Evolutionary conservation across 2,329 filamentous ascomycete genomes (phyloP).

Genomic region (Teratosphaeria zuluensis): DNA sequence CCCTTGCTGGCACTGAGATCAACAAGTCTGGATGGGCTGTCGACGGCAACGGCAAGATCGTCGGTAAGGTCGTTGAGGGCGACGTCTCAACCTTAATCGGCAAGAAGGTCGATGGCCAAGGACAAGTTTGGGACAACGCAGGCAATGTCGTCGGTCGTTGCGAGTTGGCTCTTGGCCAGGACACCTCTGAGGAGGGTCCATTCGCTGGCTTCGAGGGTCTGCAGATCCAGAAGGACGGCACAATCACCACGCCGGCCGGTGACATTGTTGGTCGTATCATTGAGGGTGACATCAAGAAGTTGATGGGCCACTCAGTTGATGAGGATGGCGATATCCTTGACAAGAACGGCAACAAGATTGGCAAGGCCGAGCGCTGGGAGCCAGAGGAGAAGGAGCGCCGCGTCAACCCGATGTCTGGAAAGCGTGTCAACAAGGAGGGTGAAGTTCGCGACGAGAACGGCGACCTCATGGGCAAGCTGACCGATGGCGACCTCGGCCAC

Average conservation of each 20-base stretch:
- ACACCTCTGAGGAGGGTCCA: conserved; percentile 40
- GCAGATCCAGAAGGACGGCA: conserved; percentile 48
- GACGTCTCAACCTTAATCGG: conserved; percentile 48
- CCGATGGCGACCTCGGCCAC: conserved; percentile 42
- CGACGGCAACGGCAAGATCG: conserved; percentile 48
- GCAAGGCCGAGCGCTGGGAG: conserved; percentile 44
- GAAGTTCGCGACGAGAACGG: conserved; percentile 44
- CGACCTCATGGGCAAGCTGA: conserved; percentile 41
- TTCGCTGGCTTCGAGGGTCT: conserved; percentile 52
- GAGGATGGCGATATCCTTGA: conserved; percentile 44
- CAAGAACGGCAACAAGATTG: conserved; percentile 45
- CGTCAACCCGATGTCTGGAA: conserved; percentile 46
- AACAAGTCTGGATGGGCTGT: conserved; percentile 57
- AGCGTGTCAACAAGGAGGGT: conserved; percentile 44
- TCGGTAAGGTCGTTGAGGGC: conserved; percentile 49
- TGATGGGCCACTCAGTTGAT: conserved; percentile 41
- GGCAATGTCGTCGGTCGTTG: conserved; percentile 52
- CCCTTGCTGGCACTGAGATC: conserved; percentile 52
- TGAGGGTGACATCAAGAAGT: conserved; percentile 43
- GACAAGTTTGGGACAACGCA: conserved; percentile 55
- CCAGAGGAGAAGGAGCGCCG: conserved; percentile 45
- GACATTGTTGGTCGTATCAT: conserved; percentile 40
- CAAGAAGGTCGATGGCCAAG: conserved; percentile 53
- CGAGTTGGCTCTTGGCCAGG: conserved; percentile 46
- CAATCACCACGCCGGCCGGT: conserved; percentile 38